A percentile compares a stretch with the other conserved stretches of the same genome.
Evolutionary conservation across 2,329 filamentous ascomycete genomes (phyloP).

Genomic region (Hypoxylon sp.): DNA sequence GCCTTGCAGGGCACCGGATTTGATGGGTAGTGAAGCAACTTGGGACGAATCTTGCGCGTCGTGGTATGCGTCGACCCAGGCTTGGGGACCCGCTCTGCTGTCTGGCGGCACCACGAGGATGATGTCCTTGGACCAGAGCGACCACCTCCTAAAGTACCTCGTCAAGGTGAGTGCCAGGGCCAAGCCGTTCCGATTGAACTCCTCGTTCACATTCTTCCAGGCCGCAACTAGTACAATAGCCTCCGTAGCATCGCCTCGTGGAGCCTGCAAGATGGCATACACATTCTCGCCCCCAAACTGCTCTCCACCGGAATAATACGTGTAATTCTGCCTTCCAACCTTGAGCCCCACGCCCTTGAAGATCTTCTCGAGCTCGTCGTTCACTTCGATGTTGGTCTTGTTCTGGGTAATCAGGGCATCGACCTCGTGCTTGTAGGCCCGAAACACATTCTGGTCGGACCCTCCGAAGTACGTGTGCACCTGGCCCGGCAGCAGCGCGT

Average conservation of each 20-base stretch:
- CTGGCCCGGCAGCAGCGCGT: slow-evolving; percentile 93
- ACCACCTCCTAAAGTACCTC: slow-evolving; percentile 97
- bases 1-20: slow-evolving; percentile 92
- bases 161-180: slow-evolving; percentile 87
- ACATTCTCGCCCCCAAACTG: slow-evolving; percentile 85
- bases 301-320: slow-evolving; percentile 82
- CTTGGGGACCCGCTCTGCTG: slow-evolving; percentile 89
- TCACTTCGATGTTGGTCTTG: slow-evolving; percentile 68
- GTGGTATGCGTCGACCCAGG: slow-evolving; percentile 98
- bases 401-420: slow-evolving; percentile 65
- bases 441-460: slow-evolving; percentile 94
- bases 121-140: slow-evolving; percentile 98
- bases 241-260: slow-evolving; percentile 94
- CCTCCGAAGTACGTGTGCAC: slow-evolving; percentile 98
- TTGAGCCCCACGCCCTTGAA: slow-evolving; percentile 86
- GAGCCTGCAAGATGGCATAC: slow-evolving; percentile 93
- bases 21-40: slow-evolving; percentile 83
- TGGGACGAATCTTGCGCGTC: slow-evolving; percentile 80
- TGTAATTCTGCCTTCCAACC: slow-evolving; percentile 87
- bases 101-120: slow-evolving; percentile 91
- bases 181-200: slow-evolving; percentile 88
- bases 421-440: slow-evolving; percentile 89
- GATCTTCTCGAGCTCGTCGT: slow-evolving; percentile 79
- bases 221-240: slow-evolving; percentile 93
- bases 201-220: slow-evolving; percentile 84